A percentile compares a stretch with the other conserved stretches of the same genome.
Evolutionary conservation across 2,329 filamentous ascomycete species (phyloP).

Genomic region (Talaromyces sp.): DNA sequence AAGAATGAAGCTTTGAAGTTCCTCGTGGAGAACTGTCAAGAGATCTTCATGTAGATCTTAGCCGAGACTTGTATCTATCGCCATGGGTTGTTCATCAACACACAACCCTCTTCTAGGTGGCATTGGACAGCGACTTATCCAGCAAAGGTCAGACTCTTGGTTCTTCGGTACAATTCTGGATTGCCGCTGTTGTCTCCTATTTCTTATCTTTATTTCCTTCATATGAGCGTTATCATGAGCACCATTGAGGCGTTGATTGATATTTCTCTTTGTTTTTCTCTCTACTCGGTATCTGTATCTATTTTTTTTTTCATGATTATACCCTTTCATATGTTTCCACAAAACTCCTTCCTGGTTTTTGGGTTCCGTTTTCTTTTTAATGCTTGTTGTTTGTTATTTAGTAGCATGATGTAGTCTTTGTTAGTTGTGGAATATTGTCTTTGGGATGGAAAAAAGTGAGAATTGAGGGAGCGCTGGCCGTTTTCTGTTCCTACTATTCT

Average conservation of each 20-base stretch:
- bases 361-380: background rate
- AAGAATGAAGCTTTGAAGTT: constrained; percentile 93
- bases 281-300: constrained; percentile 11
- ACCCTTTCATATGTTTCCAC: constrained; percentile 6
- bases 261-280: constrained; percentile 8
- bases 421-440: background rate
- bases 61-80: background rate
- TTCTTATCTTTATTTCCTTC: constrained; percentile 10
- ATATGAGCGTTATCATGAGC: constrained; percentile 17
- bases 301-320: constrained; percentile 13
- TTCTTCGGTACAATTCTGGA: background rate
- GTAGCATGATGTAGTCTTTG: constrained; percentile 2
- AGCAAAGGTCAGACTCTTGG: background rate
- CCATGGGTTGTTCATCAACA: background rate
- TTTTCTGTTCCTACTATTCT: constrained; percentile 10
- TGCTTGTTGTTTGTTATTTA: background rate
- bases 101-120: background rate
- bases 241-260: constrained; percentile 12
- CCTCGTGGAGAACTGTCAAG: constrained; percentile 82
- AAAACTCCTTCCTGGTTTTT: background rate
- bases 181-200: background rate
- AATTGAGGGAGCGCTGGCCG: constrained; percentile 14
- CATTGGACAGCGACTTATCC: background rate
- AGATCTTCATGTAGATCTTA: constrained; percentile 61
- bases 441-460: background rate